phyloP scores from a whole-genome alignment of 345 rosid species.

The Brassica carinata region DNA sequence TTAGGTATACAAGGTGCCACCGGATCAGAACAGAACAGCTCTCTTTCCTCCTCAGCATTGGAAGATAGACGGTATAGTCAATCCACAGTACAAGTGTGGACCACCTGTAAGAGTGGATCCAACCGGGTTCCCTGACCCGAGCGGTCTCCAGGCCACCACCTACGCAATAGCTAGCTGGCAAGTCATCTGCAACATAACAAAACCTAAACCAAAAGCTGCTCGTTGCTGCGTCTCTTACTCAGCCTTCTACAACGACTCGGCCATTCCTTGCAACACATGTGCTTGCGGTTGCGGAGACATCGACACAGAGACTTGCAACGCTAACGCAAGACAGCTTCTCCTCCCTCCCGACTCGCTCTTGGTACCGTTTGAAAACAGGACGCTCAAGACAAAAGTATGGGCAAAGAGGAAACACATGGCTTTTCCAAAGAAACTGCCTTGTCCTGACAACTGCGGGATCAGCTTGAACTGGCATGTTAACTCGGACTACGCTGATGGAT shows the following conservation, averaged over 20 bases:
- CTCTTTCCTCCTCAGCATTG: constrained; percentile 74
- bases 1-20: constrained; percentile 76
- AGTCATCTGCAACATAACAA: constrained; percentile 73
- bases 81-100: constrained; percentile 72
- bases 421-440: constrained; percentile 66
- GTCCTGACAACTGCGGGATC: constrained; percentile 89
- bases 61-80: constrained; percentile 65
- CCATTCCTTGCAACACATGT: constrained; percentile 83
- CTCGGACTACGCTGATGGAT: constrained; percentile 65
- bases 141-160: constrained; percentile 60
- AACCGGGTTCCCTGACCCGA: constrained; percentile 67
- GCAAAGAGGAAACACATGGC: constrained; percentile 53
- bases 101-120: constrained; percentile 72
- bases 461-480: constrained; percentile 92
- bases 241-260: constrained; percentile 79
- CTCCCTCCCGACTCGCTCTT: constrained; percentile 77
- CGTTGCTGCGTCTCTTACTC: constrained; percentile 91
- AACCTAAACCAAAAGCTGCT: constrained; percentile 56
- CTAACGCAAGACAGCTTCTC: constrained; percentile 54
- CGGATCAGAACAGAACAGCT: constrained; percentile 66
- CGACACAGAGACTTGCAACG: constrained; percentile 54
- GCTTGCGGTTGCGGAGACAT: constrained; percentile 79
- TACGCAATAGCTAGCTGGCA: constrained; percentile 82
- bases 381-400: constrained; percentile 72
- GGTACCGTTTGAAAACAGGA: constrained; percentile 69